Evolutionary conservation across 2,329 filamentous ascomycete species (phyloP).

Genomic region (Cercospora nicotianae): DNA sequence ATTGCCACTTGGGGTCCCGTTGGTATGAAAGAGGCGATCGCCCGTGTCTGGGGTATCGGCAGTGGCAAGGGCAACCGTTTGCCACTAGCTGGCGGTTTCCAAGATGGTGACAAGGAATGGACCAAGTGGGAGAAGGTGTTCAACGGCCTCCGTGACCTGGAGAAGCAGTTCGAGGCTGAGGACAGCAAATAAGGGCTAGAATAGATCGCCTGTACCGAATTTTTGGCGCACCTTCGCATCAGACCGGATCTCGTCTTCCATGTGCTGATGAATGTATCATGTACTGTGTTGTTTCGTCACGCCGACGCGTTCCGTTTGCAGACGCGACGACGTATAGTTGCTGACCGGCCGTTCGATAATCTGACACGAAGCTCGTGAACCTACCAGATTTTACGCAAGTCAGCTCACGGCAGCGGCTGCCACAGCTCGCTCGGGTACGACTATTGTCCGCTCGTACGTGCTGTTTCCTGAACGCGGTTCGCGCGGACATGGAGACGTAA

Average conservation of each 20-base stretch:
- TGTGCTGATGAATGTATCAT: not conserved
- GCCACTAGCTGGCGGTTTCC: conserved; percentile 59
- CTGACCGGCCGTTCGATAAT: not conserved
- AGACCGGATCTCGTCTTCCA: not conserved
- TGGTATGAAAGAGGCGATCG: conserved; percentile 65
- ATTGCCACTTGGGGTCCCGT: conserved; percentile 62
- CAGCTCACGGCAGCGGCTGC: not conserved
- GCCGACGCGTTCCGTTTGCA: not conserved
- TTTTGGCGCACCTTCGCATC: not conserved
- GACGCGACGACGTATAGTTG: not conserved
- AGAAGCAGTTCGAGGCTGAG: conserved; percentile 40
- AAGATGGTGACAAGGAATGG: conserved; percentile 60
- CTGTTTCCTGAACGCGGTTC: not conserved
- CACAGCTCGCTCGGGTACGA: not conserved
- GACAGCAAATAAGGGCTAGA: conserved; percentile 15
- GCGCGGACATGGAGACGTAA: not conserved
- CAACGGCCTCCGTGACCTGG: conserved; percentile 48
- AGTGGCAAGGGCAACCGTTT: conserved; percentile 60
- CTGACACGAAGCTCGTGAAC: not conserved
- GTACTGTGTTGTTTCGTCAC: not conserved
- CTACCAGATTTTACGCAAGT: not conserved
- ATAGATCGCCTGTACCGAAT: conserved; percentile 2
- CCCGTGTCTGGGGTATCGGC: conserved; percentile 60
- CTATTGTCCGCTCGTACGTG: not conserved
- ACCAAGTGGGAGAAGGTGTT: conserved; percentile 52